Evolutionary conservation across 208 protist species (phyloP), one percentile per base, ranked within the genome.

Genomic region (Trypanosoma conorhini): DNA sequence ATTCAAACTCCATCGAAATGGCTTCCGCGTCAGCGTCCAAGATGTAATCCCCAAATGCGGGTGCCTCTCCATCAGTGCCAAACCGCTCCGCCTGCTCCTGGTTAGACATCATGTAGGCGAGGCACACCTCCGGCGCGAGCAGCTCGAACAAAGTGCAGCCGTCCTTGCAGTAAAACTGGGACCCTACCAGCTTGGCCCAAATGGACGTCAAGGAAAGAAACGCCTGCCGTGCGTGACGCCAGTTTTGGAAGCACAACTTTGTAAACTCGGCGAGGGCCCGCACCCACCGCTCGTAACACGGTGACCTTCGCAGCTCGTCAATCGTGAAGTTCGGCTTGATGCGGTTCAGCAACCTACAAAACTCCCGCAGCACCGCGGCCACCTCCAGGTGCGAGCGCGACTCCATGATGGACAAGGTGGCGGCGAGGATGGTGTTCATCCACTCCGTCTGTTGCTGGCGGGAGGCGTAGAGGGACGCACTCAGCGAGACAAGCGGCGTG

Each of bases 321-420:
- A 91, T 65, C 3, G 75, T 61, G 65, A 80, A 86, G 61, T 80
- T 85, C 9, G 81, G 85, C 75, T 91, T 91, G 5, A 91, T 64
- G 26, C 82, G 71, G 61, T 83, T 87, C n/a, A 91, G 62, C 13
- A 88, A 67, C 0, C 77, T 64, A 50, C 78, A 74, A 54, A 87
- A 86, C 76, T 81, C 70, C 72, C 80, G 44, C 65, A 72, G 48
- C 26, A 70, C 63, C 26, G 30, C 8, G 5, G 62, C 1, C 21
- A 69, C 77, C 13, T 85, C 81, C 19, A 85, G 66, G 62, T 89
- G 81, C 38, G 67, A 31, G 51, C 52, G 62, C 30, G 69, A 66
- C 62, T 85, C 68, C 79, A 92, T 87, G 26, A 88, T 71, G 0
- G 80, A 62, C 19, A 86, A 67, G 21, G 82, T 87, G 59, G 86